Percentiles rank a stretch among this genome's conserved stretches.
phyloP scores from a whole-genome alignment of 306 rosid genomes.

The Lathyrus oleraceus region DNA sequence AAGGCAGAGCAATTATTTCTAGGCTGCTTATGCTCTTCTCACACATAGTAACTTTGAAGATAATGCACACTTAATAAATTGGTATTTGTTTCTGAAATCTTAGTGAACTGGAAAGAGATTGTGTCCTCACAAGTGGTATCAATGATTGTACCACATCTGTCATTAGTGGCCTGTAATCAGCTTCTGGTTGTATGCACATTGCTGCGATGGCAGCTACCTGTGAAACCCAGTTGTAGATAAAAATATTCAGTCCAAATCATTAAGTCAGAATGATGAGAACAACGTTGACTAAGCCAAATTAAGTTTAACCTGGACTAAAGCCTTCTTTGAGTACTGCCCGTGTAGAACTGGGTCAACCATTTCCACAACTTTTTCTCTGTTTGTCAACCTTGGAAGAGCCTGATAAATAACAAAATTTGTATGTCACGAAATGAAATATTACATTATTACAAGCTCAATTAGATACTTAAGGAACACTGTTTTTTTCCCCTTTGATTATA shows the following conservation, averaged over 20 bases:
- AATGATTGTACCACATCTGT: conserved; percentile 92
- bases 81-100: conserved; percentile 58
- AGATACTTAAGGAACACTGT: neutral
- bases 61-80: conserved; percentile 30
- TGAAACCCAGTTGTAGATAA: conserved; percentile 8
- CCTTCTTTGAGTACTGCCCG: conserved; percentile 83
- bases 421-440: neutral
- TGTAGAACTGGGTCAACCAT: conserved; percentile 88
- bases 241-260: conserved; percentile 9
- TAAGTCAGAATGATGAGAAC: conserved; percentile 10
- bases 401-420: conserved; percentile 37
- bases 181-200: conserved; percentile 97
- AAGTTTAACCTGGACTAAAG: conserved; percentile 76
- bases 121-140: conserved; percentile 68
- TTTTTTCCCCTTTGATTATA: neutral
- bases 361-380: conserved; percentile 73
- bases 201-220: conserved; percentile 98
- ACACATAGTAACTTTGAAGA: neutral
- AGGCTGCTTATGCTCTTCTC: conserved; percentile 26
- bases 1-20: conserved; percentile 3
- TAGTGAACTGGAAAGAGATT: conserved; percentile 48
- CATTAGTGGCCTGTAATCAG: conserved; percentile 92
- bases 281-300: neutral
- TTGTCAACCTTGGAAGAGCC: conserved; percentile 95
- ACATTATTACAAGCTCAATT: neutral